Conservation (phyloP, 2,329 filamentous ascomycete species). For the Venturia aucupariae region DNA sequence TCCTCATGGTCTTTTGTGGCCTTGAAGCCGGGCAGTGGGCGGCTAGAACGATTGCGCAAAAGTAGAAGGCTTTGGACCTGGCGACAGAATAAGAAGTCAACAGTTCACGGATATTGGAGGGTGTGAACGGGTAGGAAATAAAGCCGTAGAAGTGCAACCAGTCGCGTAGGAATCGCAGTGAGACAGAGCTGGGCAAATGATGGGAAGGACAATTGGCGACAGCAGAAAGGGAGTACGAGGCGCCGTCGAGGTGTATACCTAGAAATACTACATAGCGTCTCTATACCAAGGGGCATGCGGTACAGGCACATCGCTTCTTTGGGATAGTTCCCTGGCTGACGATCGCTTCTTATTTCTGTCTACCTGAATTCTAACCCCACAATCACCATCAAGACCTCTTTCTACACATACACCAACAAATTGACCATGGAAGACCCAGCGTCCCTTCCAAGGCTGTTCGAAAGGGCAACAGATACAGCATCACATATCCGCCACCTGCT, state of each 20-base stretch:
- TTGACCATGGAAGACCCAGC: neutral
- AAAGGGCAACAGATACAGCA: conserved; percentile 41
- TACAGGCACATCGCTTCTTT: conserved; percentile 4
- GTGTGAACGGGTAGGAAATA: neutral
- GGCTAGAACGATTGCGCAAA: neutral
- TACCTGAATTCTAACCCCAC: neutral
- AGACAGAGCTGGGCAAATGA: neutral
- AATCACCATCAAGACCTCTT: neutral
- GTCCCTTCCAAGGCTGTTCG: conserved; percentile 26
- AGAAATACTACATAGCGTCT: neutral
- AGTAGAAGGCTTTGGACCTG: neutral
- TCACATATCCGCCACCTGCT: conserved; percentile 40
- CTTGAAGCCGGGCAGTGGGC: neutral
- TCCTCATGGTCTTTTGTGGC: neutral
- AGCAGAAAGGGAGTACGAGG: neutral
- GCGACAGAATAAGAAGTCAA: neutral
- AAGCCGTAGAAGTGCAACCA: neutral
- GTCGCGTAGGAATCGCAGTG: neutral
- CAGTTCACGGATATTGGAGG: neutral
- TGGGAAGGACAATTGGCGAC: neutral
- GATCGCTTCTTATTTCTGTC: neutral
- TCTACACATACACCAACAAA: neutral
- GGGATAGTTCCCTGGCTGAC: neutral
- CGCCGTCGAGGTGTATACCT: neutral
- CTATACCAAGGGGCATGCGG: neutral